Evolutionary conservation across 208 protist species (phyloP).

Genomic region (Wallacemonas sp.): DNA sequence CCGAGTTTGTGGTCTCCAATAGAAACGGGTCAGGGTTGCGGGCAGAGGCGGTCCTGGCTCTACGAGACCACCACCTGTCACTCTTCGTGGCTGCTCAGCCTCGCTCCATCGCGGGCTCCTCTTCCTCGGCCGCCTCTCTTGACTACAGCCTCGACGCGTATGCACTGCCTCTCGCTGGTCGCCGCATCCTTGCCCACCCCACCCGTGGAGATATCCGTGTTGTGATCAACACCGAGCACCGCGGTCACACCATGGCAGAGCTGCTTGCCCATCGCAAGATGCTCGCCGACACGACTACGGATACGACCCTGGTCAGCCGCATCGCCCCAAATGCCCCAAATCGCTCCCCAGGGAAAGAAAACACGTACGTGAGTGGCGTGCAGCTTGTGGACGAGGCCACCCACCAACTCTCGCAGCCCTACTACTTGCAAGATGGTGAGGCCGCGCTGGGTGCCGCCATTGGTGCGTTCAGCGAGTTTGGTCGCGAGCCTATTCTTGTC

Average conservation of each 20-base stretch:
- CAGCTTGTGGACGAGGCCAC: slow-evolving; percentile 74
- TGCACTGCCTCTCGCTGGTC: slow-evolving; percentile 58
- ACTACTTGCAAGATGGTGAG: slow-evolving; percentile 69
- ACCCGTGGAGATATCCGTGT: slow-evolving; percentile 59
- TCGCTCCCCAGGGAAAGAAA: slow-evolving; percentile 56
- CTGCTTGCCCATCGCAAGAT: slow-evolving; percentile 23
- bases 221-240: slow-evolving; percentile 64
- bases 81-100: slow-evolving; percentile 57
- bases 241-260: slow-evolving; percentile 49
- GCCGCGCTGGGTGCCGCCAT: slow-evolving; percentile 55
- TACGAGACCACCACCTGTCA: slow-evolving; percentile 57
- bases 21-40: slow-evolving; percentile 9
- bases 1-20: slow-evolving; percentile 5
- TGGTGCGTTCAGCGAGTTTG: slow-evolving; percentile 77
- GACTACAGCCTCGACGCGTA: slow-evolving; percentile 77
- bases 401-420: slow-evolving; percentile 51
- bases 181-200: slow-evolving; percentile 67
- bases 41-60: slow-evolving; percentile 63
- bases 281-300: background rate
- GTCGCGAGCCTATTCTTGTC: slow-evolving; percentile 71
- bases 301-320: slow-evolving; percentile 13
- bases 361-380: slow-evolving; percentile 69
- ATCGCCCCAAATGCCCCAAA: slow-evolving; percentile 39
- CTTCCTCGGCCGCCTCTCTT: slow-evolving; percentile 28
- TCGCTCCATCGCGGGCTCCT: too few relatives aligned